Conservation (phyloP, 2,329 filamentous ascomycete genomes). For the Thelonectria olida region DNA sequence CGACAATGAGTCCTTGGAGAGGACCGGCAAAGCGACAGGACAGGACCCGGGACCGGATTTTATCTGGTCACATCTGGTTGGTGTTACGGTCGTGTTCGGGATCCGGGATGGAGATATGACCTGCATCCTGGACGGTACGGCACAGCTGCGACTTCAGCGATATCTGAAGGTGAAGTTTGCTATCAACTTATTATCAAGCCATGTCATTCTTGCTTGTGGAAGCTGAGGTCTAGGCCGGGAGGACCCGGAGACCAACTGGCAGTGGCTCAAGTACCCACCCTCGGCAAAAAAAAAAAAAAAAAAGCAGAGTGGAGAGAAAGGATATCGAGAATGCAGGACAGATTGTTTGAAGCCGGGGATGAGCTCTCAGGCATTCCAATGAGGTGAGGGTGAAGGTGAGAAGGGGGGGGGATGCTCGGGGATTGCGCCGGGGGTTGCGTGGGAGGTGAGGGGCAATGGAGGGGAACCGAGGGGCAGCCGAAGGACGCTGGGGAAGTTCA, state of each 20-base stretch:
- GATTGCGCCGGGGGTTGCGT: constrained; percentile 4
- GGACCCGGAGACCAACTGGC: constrained; percentile 36
- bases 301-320: constrained; percentile 26
- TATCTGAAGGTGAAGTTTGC: constrained; percentile 1
- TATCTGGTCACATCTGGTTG: constrained; percentile 25
- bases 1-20: constrained; percentile 8
- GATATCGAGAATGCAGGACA: constrained; percentile 24
- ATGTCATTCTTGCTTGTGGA: constrained; percentile 26
- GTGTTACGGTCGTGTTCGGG: constrained; percentile 28
- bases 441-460: constrained; percentile 10
- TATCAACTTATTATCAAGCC: neutral
- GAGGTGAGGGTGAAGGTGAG: neutral
- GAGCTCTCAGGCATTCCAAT: constrained; percentile 14
- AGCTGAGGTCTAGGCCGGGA: constrained; percentile 29
- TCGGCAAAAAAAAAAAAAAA: constrained; percentile 31
- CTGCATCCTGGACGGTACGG: constrained; percentile 11
- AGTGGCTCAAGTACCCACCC: constrained; percentile 29
- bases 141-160: constrained; percentile 2
- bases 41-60: constrained; percentile 24
- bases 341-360: constrained; percentile 21
- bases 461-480: constrained; percentile 2
- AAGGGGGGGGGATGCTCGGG: constrained; percentile 8
- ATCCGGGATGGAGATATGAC: constrained; percentile 25
- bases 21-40: constrained; percentile 15
- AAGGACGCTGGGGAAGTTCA: constrained; percentile 4